A percentile compares a stretch with the other conserved stretches of the same genome.
Conservation (phyloP, 805 yeast genomes). For the Grigorovia jiainica region DNA sequence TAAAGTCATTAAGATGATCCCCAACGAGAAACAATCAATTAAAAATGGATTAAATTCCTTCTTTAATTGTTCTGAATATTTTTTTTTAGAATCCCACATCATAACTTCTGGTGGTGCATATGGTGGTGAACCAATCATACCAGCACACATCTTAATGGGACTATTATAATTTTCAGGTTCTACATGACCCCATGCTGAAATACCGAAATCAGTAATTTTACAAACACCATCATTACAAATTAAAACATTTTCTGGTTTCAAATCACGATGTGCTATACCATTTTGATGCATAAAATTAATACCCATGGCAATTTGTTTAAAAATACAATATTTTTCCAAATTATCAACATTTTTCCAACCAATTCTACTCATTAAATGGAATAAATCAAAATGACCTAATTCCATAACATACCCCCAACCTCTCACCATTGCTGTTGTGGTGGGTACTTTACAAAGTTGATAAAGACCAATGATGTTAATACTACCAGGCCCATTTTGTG, state of each 20-base stretch:
- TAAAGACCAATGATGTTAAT: conserved; percentile 9
- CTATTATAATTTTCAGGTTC: conserved; percentile 41
- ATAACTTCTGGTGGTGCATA: conserved; percentile 73
- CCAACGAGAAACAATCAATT: conserved; percentile 68
- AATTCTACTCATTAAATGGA: conserved; percentile 41
- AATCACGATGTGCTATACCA: conserved; percentile 64
- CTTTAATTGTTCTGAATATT: conserved; percentile 25
- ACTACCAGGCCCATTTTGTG: neutral
- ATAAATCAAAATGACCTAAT: conserved; percentile 56
- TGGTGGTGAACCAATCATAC: conserved; percentile 72
- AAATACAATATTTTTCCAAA: conserved; percentile 51
- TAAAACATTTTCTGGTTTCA: conserved; percentile 66
- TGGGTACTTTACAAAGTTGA: conserved; percentile 36
- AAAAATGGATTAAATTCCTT: conserved; percentile 51
- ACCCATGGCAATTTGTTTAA: conserved; percentile 60
- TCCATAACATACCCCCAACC: conserved; percentile 76
- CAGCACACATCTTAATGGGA: conserved; percentile 29
- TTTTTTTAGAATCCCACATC: conserved; percentile 29
- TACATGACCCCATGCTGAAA: conserved; percentile 54
- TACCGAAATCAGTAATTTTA: conserved; percentile 71
- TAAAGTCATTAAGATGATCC: conserved; percentile 54
- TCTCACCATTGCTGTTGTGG: conserved; percentile 43
- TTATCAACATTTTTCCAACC: conserved; percentile 50
- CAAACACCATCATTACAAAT: conserved; percentile 51
- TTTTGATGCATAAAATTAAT: conserved; percentile 51